Conservation (phyloP, 2,329 filamentous ascomycete genomes). For the Exophiala phaeomuriformis region DNA sequence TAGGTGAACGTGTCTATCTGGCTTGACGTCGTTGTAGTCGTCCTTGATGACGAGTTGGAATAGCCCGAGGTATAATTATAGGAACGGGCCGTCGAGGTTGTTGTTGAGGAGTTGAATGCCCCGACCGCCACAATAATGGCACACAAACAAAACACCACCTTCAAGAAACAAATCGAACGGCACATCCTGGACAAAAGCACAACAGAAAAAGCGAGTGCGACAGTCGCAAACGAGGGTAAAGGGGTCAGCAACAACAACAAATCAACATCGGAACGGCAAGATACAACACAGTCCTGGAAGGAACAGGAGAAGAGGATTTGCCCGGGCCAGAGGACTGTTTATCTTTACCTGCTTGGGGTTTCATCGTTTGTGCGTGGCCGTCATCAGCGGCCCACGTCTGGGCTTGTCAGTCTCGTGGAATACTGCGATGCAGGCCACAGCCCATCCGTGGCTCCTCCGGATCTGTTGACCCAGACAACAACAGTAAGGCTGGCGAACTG, state of each 20-base stretch:
- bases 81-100: background rate
- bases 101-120: background rate
- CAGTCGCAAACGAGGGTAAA: constrained; percentile 6
- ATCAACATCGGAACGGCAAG: constrained; percentile 57
- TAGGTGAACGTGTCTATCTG: background rate
- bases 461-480: background rate
- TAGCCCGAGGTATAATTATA: background rate
- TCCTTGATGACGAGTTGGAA: background rate
- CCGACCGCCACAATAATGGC: background rate
- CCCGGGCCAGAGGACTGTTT: background rate
- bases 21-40: background rate
- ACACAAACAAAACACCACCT: constrained; percentile 9
- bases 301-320: constrained; percentile 36
- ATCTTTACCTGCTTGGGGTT: background rate
- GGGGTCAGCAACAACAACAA: constrained; percentile 3
- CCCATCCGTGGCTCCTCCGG: background rate
- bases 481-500: too few relatives aligned
- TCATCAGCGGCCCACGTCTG: background rate
- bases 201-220: background rate
- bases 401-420: background rate
- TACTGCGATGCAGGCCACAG: background rate
- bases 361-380: background rate
- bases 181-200: constrained; percentile 1
- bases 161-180: constrained; percentile 5
- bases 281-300: constrained; percentile 56